A percentile compares a stretch with the other conserved stretches of the same genome.
phyloP scores from a whole-genome alignment of 2,329 filamentous ascomycete genomes.

The Pyrenophora graminea region DNA sequence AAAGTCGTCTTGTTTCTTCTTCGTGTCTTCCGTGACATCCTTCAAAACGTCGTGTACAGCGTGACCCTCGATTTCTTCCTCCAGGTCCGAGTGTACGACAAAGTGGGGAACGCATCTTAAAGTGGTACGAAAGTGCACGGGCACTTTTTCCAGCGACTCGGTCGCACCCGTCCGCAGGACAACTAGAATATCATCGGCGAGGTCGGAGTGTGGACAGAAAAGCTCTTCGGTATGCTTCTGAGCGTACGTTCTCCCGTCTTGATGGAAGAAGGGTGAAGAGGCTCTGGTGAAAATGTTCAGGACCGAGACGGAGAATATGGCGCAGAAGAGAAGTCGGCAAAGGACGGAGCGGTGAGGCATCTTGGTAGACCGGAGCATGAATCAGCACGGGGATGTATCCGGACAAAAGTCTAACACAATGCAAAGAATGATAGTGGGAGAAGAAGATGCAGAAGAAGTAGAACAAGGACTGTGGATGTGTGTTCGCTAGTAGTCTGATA shows the following conservation, averaged over 20 bases:
- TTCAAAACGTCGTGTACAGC: constrained; percentile 56
- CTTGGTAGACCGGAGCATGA: constrained; percentile 8
- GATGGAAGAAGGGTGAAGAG: constrained; percentile 35
- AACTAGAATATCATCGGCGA: constrained; percentile 59
- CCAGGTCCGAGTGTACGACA: constrained; percentile 63
- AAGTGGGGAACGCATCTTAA: constrained; percentile 61
- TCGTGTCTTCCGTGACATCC: constrained; percentile 47
- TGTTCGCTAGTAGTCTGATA: constrained; percentile 10
- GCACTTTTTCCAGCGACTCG: constrained; percentile 61
- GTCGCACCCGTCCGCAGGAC: constrained; percentile 65
- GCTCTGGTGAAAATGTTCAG: constrained; percentile 42
- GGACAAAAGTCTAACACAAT: not conserved
- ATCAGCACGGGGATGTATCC: constrained; percentile 27
- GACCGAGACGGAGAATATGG: constrained; percentile 39
- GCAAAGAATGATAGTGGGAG: constrained; percentile 4
- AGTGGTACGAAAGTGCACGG: constrained; percentile 61
- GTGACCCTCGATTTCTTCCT: constrained; percentile 57
- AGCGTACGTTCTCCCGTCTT: constrained; percentile 29
- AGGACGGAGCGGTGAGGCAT: constrained; percentile 43
- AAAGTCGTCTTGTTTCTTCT: constrained; percentile 55
- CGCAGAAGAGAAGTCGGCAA: constrained; percentile 40
- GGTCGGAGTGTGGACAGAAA: constrained; percentile 39
- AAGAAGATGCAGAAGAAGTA: not conserved
- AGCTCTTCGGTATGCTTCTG: constrained; percentile 22
- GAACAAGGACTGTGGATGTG: constrained; percentile 8